Base-by-base conservation (phyloP, 208 protist species). In the Acanthamoeba sp. region DNA sequence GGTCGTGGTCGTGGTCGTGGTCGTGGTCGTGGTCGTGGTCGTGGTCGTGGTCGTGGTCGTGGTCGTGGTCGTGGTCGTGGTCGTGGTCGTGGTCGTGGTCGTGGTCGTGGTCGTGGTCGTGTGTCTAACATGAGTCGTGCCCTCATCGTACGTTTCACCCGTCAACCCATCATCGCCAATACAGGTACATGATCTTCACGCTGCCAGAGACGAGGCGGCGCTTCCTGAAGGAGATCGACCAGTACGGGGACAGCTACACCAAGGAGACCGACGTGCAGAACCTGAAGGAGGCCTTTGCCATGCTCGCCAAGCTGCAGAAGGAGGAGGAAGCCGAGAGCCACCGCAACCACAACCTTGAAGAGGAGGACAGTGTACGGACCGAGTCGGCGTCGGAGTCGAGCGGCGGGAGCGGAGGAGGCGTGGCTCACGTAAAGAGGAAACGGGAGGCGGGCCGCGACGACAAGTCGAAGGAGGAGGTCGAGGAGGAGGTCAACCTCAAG, bases 151-250 rank as follows among this genome's bases (percentile, higher is more conserved):
- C n/a, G n/a, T n/a, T n/a, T n/a, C n/a, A n/a, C n/a, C n/a, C n/a
- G n/a, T n/a, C n/a, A n/a, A n/a, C n/a, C n/a, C n/a, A n/a, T n/a
- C n/a, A n/a, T n/a, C n/a, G n/a, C n/a, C n/a, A n/a, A n/a, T n/a
- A 4, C 9, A 96, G 95, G 76, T 96, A 97, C 52, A 96, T 97
- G 95, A 85, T 97, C 2, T 95, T 76, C 40, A 95, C 96, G 24
- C 93, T 94, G 1, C 42, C 87, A 18, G 16, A 64, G 18, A 97
- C 96, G 0, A 95, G 62, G 40, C 24, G 50, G 27, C 14, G 34
- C 34, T 96, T 97, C 64, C 32, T 95, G 64, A 40, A 94, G 38
- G 95, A 97, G 20, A 95, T 94, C 16, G 96, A 97, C 92, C 32
- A 4, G 27, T 97, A 85, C 91, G 96, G 96, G 14, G 96, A 97